Percentiles rank a stretch among this genome's conserved stretches.
Evolutionary conservation across 2,329 filamentous ascomycete genomes (phyloP).

Genomic region (Calonectria multiphialidica): DNA sequence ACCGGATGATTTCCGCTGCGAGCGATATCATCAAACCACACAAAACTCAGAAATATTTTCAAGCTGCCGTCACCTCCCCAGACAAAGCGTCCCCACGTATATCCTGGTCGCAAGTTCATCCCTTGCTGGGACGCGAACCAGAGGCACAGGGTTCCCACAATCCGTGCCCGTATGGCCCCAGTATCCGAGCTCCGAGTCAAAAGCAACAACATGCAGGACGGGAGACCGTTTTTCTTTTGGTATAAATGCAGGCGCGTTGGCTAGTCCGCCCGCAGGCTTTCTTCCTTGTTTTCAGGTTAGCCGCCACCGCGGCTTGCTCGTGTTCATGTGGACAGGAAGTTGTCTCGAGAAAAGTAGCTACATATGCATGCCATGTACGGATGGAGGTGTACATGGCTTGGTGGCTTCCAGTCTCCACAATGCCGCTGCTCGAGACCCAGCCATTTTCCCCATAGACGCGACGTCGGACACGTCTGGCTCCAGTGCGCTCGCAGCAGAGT

Average conservation of each 20-base stretch:
- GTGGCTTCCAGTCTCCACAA: constrained; percentile 10
- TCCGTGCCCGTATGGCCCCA: neutral
- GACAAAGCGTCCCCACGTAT: neutral
- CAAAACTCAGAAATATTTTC: neutral
- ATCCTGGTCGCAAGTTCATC: neutral
- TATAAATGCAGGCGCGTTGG: neutral
- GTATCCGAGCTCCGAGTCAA: constrained; percentile 24
- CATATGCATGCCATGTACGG: neutral
- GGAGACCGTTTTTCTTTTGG: constrained; percentile 9
- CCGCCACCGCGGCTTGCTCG: neutral
- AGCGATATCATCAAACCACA: neutral
- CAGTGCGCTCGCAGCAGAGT: neutral
- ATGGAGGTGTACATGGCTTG: neutral
- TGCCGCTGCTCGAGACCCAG: neutral
- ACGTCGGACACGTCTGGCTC: neutral
- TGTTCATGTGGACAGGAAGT: constrained; percentile 4
- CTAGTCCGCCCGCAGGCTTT: neutral
- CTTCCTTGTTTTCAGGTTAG: constrained; percentile 9
- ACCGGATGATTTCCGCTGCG: neutral
- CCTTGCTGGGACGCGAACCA: neutral
- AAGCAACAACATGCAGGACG: constrained; percentile 33
- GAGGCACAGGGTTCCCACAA: constrained; percentile 6
- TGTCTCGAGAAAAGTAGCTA: constrained; percentile 6
- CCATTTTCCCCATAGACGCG: constrained; percentile 1
- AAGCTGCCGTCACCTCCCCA: neutral